These are phyloP conservation scores for Keithomyces neogunnii DNA, from an alignment of 2,329 filamentous ascomycete genomes.

Conservation along the genomic window DNA sequence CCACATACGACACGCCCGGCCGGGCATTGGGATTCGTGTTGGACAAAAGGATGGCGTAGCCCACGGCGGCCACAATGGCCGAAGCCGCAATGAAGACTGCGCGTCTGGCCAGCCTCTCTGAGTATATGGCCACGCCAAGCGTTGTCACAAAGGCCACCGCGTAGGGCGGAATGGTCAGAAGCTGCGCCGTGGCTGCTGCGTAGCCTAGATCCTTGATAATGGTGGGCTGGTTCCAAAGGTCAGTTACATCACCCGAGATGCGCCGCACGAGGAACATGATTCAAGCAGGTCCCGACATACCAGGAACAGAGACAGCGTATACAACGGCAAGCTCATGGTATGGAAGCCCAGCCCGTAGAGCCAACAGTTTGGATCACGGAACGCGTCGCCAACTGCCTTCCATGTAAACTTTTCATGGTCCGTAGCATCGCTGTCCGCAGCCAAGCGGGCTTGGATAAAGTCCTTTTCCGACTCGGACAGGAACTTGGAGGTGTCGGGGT, in stretches of 20 bases:
- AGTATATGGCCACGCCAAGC: constrained; percentile 47
- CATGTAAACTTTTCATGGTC: constrained; percentile 60
- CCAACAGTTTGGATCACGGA: constrained; percentile 63
- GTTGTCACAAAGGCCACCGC: constrained; percentile 54
- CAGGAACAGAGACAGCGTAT: constrained; percentile 47
- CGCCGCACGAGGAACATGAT: background rate
- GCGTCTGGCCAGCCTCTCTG: constrained; percentile 48
- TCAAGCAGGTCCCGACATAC: background rate
- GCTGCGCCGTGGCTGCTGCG: constrained; percentile 41
- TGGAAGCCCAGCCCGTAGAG: constrained; percentile 65
- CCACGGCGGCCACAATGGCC: constrained; percentile 47
- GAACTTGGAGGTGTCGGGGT: constrained; percentile 51
- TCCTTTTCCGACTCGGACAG: constrained; percentile 44
- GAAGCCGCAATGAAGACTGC: constrained; percentile 57
- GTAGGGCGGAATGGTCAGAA: constrained; percentile 57
- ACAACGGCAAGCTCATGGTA: constrained; percentile 58
- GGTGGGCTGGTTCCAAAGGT: constrained; percentile 25
- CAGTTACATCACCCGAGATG: constrained; percentile 19
- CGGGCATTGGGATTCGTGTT: constrained; percentile 34
- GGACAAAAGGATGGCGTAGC: constrained; percentile 52
- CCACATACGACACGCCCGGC: constrained; percentile 50
- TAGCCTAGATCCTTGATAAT: constrained; percentile 49
- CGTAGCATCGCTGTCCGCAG: constrained; percentile 46
- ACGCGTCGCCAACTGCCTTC: constrained; percentile 52
- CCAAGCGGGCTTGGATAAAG: constrained; percentile 54